Percentiles rank a stretch among this genome's conserved stretches.
Conservation (phyloP, 192 early-diverging fungal species). For the Paraglomus occultum region DNA sequence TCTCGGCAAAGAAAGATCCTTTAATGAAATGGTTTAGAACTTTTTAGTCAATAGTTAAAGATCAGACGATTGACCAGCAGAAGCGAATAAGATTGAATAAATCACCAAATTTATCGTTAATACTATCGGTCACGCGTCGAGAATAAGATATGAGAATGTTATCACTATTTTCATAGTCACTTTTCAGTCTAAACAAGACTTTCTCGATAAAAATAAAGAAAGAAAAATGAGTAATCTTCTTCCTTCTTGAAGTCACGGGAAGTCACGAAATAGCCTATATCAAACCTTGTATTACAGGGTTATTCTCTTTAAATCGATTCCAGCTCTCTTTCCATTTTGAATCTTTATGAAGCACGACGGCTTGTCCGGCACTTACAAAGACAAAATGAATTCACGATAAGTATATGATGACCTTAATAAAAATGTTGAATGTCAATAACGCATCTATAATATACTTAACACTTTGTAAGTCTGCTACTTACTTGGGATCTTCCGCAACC, state of each 20-base stretch:
- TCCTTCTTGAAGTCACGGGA: neutral
- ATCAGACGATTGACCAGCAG: neutral
- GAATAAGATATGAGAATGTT: slow-evolving; percentile 77
- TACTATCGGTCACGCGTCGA: slow-evolving; percentile 71
- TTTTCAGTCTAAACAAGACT: slow-evolving; percentile 71
- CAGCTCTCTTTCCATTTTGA: slow-evolving; percentile 87
- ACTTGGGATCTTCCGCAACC: slow-evolving; percentile 42
- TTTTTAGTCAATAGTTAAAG: neutral
- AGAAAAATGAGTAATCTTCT: slow-evolving; percentile 1
- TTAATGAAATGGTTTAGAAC: slow-evolving; percentile 1
- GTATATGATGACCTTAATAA: neutral
- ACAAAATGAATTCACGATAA: neutral
- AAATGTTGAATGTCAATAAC: neutral
- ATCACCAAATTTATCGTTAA: slow-evolving; percentile 70
- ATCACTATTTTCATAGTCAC: slow-evolving; percentile 86
- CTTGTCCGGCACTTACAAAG: slow-evolving; percentile 59
- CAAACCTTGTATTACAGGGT: slow-evolving; percentile 75
- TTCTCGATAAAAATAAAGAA: slow-evolving; percentile 17
- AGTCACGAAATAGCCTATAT: neutral
- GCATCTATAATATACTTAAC: slow-evolving; percentile 30
- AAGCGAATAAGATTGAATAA: neutral
- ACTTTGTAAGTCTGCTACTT: neutral
- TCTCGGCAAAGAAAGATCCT: slow-evolving; percentile 85
- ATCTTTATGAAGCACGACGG: slow-evolving; percentile 83
- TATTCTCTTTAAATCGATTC: slow-evolving; percentile 88